Base-by-base conservation (phyloP, 1,284 basidiomycete species). In the Cystobasidium pallidum region DNA sequence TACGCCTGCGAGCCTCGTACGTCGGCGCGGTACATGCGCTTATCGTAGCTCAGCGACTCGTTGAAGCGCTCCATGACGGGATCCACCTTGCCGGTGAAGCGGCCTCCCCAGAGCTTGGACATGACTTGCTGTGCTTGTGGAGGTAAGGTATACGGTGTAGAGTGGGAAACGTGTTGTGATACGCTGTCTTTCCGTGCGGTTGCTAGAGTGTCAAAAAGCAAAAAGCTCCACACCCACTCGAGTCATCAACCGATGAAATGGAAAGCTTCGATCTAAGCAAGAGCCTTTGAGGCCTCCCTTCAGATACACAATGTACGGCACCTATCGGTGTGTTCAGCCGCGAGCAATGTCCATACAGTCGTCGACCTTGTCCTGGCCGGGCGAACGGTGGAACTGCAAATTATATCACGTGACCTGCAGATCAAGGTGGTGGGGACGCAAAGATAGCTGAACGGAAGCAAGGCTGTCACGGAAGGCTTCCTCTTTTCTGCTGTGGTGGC, bases 1-100 rank as follows among this genome's bases (percentile, higher is more conserved):
- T 98, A 98, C 19, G 95, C 94, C 78, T 96, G 94, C 17, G 94
- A 98, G 15, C 94, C 95, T 71, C 86, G 86, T 78, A 98, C 92
- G 79, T 99, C 95, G 54, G 89, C 93, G 1, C 88, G 86, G 80
- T 93, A 88, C 93, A 98, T 96, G 66, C 92, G 87, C 81, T 91
- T 88, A 82, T 98, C 95, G 82, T 98, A 99, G 77, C 87, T 89
- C 77, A 99, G 85, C 45, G 94, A 97, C 81, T 95, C 91, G 81
- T 95, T 96, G 84, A 94, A 96, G 57, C 88, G 89, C 81, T 94
- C 91, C 93, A 96, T 96, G 51, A 93, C 82, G 65, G 91, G 92
- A 82, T 92, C 91, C 0, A 90, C 92, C 77, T 87, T 87, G 57
- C 92, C 92, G 17, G 91, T 93, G 79, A 94, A 94, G 30, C 92